Conservation (phyloP, 2,329 filamentous ascomycete genomes). For the Beauveria scarabaeidicola region DNA sequence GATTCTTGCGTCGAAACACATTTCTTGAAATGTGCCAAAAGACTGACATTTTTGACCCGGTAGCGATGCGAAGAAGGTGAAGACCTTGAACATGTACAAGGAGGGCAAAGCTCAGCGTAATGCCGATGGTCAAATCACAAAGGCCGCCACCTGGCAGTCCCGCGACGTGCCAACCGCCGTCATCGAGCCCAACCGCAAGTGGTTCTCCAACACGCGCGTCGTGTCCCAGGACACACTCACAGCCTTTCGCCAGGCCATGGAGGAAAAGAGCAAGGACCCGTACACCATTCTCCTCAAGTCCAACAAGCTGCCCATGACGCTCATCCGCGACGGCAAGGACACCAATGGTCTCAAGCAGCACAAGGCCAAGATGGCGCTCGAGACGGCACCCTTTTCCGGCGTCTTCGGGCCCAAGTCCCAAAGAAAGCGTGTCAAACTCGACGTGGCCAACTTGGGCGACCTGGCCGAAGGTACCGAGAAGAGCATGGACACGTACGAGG, state of each 20-base stretch:
- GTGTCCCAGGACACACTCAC: constrained; percentile 84
- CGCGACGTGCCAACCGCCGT: constrained; percentile 72
- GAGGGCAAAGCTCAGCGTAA: constrained; percentile 78
- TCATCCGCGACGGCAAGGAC: constrained; percentile 73
- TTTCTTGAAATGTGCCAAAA: neutral
- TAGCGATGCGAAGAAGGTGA: constrained; percentile 73
- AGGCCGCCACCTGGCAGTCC: constrained; percentile 77
- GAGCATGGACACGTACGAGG: constrained; percentile 73
- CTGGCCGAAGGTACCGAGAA: constrained; percentile 71
- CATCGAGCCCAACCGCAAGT: constrained; percentile 93
- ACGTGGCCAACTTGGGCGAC: constrained; percentile 71
- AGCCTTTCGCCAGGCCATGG: constrained; percentile 85
- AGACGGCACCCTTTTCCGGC: constrained; percentile 75
- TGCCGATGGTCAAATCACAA: constrained; percentile 71
- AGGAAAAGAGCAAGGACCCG: constrained; percentile 80
- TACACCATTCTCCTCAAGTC: constrained; percentile 93
- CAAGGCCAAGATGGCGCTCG: constrained; percentile 86
- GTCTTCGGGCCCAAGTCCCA: constrained; percentile 93
- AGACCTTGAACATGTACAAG: constrained; percentile 82
- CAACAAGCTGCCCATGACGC: constrained; percentile 92
- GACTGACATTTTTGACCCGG: constrained; percentile 9
- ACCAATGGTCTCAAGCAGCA: constrained; percentile 85
- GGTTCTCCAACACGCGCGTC: constrained; percentile 89
- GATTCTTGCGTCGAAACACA: constrained; percentile 16
- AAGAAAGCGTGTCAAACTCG: constrained; percentile 84